A percentile compares a stretch with the other conserved stretches of the same genome.
Conservation (phyloP, 257 asterid genomes). For the Solanum chmielewskii region DNA sequence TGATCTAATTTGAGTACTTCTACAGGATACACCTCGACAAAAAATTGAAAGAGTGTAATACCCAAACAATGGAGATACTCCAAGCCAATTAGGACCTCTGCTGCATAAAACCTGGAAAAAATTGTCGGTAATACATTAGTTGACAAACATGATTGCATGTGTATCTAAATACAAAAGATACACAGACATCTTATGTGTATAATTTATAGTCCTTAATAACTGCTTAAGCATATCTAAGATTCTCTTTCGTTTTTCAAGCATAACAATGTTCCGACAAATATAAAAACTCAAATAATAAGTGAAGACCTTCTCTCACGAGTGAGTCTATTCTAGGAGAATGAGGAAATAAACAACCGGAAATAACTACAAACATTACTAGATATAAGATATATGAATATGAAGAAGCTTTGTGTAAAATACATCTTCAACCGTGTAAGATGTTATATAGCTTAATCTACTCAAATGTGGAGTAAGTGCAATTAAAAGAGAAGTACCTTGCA, state of each 20-base stretch:
- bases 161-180: neutral
- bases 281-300: neutral
- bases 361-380: neutral
- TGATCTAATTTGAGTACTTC: neutral
- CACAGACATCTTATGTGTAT: neutral
- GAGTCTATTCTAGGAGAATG: neutral
- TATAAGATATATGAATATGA: neutral
- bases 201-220: neutral
- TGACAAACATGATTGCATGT: neutral
- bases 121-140: neutral
- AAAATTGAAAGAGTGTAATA: conserved; percentile 4
- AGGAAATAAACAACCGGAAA: neutral
- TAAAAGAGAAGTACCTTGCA: conserved; percentile 51
- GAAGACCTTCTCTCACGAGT: neutral
- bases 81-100: conserved; percentile 85
- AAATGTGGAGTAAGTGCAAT: neutral
- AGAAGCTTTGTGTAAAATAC: neutral
- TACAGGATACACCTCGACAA: neutral
- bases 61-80: conserved; percentile 99
- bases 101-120: conserved; percentile 78
- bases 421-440: neutral
- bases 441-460: neutral
- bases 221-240: neutral
- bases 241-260: neutral
- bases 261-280: neutral